Evolutionary conservation across 2,329 filamentous ascomycete genomes (phyloP).

Genomic region (Fusarium liriodendri): DNA sequence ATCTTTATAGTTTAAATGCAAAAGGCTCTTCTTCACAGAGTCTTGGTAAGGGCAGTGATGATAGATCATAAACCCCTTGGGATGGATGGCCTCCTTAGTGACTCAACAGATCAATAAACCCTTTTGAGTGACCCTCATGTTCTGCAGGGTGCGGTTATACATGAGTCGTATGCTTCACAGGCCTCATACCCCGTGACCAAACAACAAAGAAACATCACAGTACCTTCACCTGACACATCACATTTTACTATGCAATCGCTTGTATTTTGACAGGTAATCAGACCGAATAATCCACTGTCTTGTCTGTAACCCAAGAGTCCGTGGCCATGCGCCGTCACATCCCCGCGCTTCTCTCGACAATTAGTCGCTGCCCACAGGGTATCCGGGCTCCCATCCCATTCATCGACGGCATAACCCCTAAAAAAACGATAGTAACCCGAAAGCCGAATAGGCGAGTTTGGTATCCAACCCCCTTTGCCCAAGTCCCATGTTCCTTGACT

Average conservation of each 20-base stretch:
- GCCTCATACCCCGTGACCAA: neutral
- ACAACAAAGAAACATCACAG: neutral
- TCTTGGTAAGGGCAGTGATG: neutral
- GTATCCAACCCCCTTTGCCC: slow-evolving; percentile 35
- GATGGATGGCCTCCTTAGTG: neutral
- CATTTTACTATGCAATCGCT: slow-evolving; percentile 16
- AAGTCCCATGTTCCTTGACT: slow-evolving; percentile 21
- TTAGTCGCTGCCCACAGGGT: slow-evolving; percentile 44
- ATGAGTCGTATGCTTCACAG: neutral
- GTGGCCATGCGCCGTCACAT: slow-evolving; percentile 27
- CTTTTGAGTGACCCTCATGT: neutral
- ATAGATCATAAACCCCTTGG: neutral
- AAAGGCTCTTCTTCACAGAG: neutral
- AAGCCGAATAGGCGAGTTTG: slow-evolving; percentile 27
- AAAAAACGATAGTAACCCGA: slow-evolving; percentile 36
- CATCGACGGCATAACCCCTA: slow-evolving; percentile 41
- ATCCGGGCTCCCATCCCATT: slow-evolving; percentile 39
- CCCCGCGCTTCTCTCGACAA: slow-evolving; percentile 31
- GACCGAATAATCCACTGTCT: slow-evolving; percentile 21
- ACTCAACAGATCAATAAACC: neutral
- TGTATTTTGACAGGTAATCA: slow-evolving; percentile 35
- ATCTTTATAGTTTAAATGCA: neutral
- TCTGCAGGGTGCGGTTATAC: neutral
- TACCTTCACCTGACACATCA: neutral
- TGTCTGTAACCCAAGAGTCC: slow-evolving; percentile 33